These are phyloP conservation scores for Leccinum subrobustum DNA, from an alignment of 1,284 basidiomycete genomes.

Conservation along the genomic window DNA sequence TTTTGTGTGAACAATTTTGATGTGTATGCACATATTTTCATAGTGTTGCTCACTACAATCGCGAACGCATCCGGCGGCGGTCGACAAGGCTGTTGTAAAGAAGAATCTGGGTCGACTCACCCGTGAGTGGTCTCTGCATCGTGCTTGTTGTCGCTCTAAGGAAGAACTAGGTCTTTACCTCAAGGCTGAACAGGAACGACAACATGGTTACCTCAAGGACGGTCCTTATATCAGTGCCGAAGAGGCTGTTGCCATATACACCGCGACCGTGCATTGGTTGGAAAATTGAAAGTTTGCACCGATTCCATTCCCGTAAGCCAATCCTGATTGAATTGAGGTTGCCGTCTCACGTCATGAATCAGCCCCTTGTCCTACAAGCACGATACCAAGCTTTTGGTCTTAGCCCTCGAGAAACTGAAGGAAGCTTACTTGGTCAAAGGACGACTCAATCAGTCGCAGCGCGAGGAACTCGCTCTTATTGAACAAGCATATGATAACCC, in stretches of 20 bases:
- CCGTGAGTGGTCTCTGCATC: slow-evolving; percentile 43
- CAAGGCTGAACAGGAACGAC: slow-evolving; percentile 97
- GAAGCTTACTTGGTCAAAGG: slow-evolving; percentile 98
- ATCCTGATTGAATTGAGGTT: not conserved
- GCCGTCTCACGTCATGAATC: slow-evolving; percentile 9
- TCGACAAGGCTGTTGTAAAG: slow-evolving; percentile 98
- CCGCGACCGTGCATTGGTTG: slow-evolving; percentile 96
- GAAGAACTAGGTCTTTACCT: slow-evolving; percentile 72
- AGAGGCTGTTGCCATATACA: slow-evolving; percentile 96
- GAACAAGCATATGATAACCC: slow-evolving; percentile 97
- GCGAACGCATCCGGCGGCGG: slow-evolving; percentile 95
- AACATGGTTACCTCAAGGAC: slow-evolving; percentile 96
- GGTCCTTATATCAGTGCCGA: slow-evolving; percentile 97
- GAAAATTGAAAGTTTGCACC: slow-evolving; percentile 96
- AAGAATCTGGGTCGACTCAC: slow-evolving; percentile 78
- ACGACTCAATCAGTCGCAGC: slow-evolving; percentile 93
- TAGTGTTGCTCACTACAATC: slow-evolving; percentile 89
- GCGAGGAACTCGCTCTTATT: slow-evolving; percentile 93
- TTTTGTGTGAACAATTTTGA: not conserved
- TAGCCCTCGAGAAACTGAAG: slow-evolving; percentile 95
- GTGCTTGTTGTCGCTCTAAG: slow-evolving; percentile 9
- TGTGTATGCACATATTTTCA: not conserved
- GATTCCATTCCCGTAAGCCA: slow-evolving; percentile 88
- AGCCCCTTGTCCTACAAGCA: slow-evolving; percentile 96
- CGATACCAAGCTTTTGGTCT: slow-evolving; percentile 92